Evolutionary conservation across 306 rosid species (phyloP), one percentile per base, ranked within the genome.

Genomic region (Prunus kanzakura): DNA sequence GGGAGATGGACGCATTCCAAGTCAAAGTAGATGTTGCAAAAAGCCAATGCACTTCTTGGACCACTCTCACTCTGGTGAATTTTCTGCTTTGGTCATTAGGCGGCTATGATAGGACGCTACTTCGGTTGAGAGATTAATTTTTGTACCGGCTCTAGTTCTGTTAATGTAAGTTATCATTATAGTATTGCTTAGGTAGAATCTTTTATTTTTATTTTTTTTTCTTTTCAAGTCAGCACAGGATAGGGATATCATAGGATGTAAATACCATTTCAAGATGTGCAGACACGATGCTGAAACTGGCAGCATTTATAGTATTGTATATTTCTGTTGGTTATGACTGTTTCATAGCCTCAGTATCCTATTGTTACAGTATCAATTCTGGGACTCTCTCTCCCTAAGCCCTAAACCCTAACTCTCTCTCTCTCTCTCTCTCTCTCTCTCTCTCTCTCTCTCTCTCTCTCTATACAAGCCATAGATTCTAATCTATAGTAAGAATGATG

Each of bases 1-100:
- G 82, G 87, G 13, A 90, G 87, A 76, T 86, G 90, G 87, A 78
- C 74, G 71, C 80, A 25, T 27, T 88, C 81, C 70, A 64, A 72
- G 66, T 15, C 41, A 2, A 56, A 67, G 19, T 47, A 23, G 19
- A 57, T 68, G 45, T 55, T 45, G 46, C 32, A 2, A 30, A n/a
- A 74, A 14, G 38, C 64, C 64, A 25, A 58, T 23, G 64, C 35
- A 11, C 35, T 4, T 61, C 20, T 61, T 25, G 66, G 66, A 61
- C 32, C 6, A 13, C 32, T 19, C 61, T 3, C n/a, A 23, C 30
- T 4, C 18, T 1, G 18, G 35, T 58, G 64, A 29, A 5, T 56
- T 56, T 60, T 27, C 41, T 29, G 66, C n/a, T 29, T 62, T 25
- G 32, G 43, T 62, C 11, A 16, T 27, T 62, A 62, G 38, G 66